Base-by-base conservation (phyloP, 805 yeast species). In the Myxozyma neotropica region DNA sequence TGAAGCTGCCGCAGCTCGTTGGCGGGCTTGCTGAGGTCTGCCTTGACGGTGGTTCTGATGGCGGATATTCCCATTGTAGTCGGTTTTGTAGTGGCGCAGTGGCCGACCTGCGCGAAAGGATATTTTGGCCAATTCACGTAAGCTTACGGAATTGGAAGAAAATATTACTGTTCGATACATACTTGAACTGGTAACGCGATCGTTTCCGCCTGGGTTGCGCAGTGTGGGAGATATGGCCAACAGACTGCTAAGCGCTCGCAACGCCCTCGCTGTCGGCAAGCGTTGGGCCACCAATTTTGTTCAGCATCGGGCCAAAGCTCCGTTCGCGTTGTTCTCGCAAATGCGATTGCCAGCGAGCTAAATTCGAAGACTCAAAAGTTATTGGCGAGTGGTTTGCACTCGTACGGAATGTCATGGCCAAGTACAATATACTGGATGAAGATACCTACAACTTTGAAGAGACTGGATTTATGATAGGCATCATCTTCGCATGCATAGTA, bases 1-100 rank as follows among this genome's bases (percentile, higher is more conserved):
- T 80, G 83, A 36, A 79, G 66, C 19, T 79, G 79, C 19, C 74
- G 74, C 66, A 80, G 83, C 52, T 74, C 77, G 65, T 73, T 73
- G 10, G 81, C 81, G 1, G 81, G 80, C 57, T 71, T 77, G 49
- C 69, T 68, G 35, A 80, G 71, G 63, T 77, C 80, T 42, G 79
- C 76, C 57, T 73, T 71, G 44, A 78, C 74, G 19, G 75, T 73
- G 36, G 77, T 75, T 58, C 74, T 70, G 60, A 76, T 69, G 8
- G 66, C 53, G 10, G 53, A 33, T 24, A 35, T 48, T 36, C 53
- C 53, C 53, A 48, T 48, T 10, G 4, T 35, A 10, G 33, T 33
- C 12, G 26, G n/a, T 38, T 38, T 10, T 8, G 10, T 10, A 38
- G 21, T 13, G 35, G 47, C 17, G n/a, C 43, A 38, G n/a, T 38